A percentile compares a stretch with the other conserved stretches of the same genome.
These are phyloP conservation scores for Trichoderma asperellum DNA, from an alignment of 2,329 filamentous ascomycete genomes.

Conservation along the genomic window DNA sequence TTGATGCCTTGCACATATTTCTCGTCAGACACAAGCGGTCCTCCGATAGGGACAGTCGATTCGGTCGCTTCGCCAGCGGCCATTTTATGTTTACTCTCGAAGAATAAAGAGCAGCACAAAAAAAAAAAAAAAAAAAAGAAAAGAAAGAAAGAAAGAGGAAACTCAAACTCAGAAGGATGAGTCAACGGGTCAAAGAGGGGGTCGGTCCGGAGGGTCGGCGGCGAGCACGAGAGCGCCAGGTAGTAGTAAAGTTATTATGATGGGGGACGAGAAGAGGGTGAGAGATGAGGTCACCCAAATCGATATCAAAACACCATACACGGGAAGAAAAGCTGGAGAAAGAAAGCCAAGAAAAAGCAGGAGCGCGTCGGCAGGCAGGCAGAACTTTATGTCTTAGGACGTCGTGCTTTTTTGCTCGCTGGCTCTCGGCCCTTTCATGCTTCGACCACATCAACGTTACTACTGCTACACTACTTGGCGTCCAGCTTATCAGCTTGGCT, in stretches of 20 bases:
- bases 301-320: slow-evolving; percentile 19
- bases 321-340: neutral
- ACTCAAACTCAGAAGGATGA: neutral
- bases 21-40: slow-evolving; percentile 34
- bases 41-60: slow-evolving; percentile 14
- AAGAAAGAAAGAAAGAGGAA: neutral
- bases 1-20: slow-evolving; percentile 38
- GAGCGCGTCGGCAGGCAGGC: slow-evolving; percentile 6
- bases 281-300: slow-evolving; percentile 7
- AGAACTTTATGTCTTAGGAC: slow-evolving; percentile 11
- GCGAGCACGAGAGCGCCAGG: neutral
- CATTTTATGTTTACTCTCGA: slow-evolving; percentile 7
- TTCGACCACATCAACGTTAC: slow-evolving; percentile 27
- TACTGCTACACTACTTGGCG: slow-evolving; percentile 16
- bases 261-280: slow-evolving; percentile 3
- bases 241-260: neutral
- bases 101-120: neutral
- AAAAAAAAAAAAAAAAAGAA: neutral
- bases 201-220: neutral
- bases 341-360: neutral
- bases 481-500: slow-evolving; percentile 24
- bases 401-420: neutral
- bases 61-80: slow-evolving; percentile 27
- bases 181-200: neutral
- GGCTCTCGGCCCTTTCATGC: slow-evolving; percentile 3